phyloP scores from a whole-genome alignment of 768 basidiomycete species.

The Aureoboletus auriporus region DNA sequence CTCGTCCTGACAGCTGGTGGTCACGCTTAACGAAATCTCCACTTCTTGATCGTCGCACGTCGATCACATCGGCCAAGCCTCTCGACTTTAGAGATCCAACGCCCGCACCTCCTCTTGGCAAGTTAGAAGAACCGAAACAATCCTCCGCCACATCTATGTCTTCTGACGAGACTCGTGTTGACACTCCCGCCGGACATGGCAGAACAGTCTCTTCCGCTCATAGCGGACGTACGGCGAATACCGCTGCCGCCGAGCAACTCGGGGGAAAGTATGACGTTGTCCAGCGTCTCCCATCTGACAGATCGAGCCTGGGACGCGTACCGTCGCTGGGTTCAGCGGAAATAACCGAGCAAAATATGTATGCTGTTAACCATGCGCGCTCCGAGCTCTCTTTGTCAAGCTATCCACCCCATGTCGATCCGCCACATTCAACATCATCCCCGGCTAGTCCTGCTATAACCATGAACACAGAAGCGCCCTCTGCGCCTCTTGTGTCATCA shows the following conservation, averaged over 20 bases:
- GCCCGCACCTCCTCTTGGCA: conserved; percentile 61
- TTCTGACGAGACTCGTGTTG: conserved; percentile 12
- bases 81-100: conserved; percentile 77
- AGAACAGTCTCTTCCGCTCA: conserved; percentile 43
- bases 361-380: conserved; percentile 5
- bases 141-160: conserved; percentile 7
- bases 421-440: conserved; percentile 12
- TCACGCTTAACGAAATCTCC: conserved; percentile 63
- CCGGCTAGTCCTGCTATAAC: conserved; percentile 1
- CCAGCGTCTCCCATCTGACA: conserved; percentile 41
- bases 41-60: conserved; percentile 55
- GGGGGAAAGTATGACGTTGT: conserved; percentile 68
- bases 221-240: conserved; percentile 62
- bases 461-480: conserved; percentile 3
- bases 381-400: conserved; percentile 11
- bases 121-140: conserved; percentile 47
- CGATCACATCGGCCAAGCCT: conserved; percentile 33
- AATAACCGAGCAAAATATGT: conserved; percentile 16
- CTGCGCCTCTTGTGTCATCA: not conserved
- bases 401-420: conserved; percentile 12
- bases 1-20: conserved; percentile 78
- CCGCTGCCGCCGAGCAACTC: conserved; percentile 63
- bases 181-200: conserved; percentile 23
- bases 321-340: conserved; percentile 24
- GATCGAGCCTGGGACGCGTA: conserved; percentile 21